These are phyloP conservation scores for Exophiala sideris DNA, from an alignment of 2,329 filamentous ascomycete species.

Conservation along the genomic window DNA sequence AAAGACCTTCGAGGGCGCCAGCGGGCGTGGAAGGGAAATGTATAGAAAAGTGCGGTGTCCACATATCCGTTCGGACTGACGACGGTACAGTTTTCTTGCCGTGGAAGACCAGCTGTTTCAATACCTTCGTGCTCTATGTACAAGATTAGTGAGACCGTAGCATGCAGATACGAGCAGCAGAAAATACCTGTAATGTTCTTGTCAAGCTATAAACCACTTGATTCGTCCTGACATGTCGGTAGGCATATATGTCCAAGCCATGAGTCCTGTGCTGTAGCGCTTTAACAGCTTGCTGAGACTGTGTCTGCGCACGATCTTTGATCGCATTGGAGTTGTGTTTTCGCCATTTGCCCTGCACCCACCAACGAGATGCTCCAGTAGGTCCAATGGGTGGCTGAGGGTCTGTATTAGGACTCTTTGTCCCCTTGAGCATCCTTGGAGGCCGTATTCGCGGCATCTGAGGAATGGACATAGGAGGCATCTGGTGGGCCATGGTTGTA, in stretches of 20 bases:
- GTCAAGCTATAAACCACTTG: conserved; percentile 63
- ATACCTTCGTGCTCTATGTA: conserved; percentile 48
- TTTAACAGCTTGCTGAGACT: conserved; percentile 41
- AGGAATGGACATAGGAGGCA: conserved; percentile 24
- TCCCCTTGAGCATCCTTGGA: conserved; percentile 26
- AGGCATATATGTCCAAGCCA: conserved; percentile 61
- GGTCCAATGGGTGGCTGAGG: conserved; percentile 21
- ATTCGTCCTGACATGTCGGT: conserved; percentile 59
- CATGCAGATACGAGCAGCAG: neutral
- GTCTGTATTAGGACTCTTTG: conserved; percentile 22
- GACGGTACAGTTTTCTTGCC: conserved; percentile 62
- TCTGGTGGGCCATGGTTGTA: conserved; percentile 20
- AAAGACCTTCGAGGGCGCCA: conserved; percentile 47
- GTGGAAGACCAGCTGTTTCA: conserved; percentile 59
- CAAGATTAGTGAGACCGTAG: neutral
- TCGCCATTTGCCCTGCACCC: conserved; percentile 42
- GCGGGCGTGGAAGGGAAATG: conserved; percentile 47
- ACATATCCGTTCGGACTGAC: conserved; percentile 59
- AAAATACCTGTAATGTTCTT: conserved; percentile 51
- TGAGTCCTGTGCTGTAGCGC: conserved; percentile 47
- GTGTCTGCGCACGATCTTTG: conserved; percentile 36
- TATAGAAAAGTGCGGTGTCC: conserved; percentile 58
- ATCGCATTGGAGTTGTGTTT: conserved; percentile 42
- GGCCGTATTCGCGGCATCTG: conserved; percentile 28
- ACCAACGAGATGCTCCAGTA: conserved; percentile 23